Evolutionary conservation across 805 yeast species (phyloP).

Genomic region (Yarrowia sp.): DNA sequence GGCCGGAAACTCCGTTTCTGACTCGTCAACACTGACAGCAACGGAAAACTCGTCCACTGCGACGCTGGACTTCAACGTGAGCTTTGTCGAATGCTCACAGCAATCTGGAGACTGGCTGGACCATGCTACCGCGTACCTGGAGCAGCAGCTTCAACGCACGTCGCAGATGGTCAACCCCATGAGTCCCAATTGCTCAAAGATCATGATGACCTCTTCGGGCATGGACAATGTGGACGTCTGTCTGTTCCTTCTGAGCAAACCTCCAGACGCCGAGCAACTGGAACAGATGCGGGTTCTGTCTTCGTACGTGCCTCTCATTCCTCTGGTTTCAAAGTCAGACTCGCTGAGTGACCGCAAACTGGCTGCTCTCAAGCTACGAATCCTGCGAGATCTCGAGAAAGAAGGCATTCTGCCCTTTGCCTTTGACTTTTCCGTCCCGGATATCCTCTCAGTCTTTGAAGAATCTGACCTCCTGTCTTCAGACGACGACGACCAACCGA

Average conservation of each 20-base stretch:
- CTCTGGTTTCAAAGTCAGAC: slow-evolving; percentile 19
- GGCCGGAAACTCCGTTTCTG: background rate
- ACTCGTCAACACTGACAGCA: slow-evolving; percentile 12
- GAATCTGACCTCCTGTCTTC: slow-evolving; percentile 21
- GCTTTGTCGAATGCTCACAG: slow-evolving; percentile 42
- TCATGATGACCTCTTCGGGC: slow-evolving; percentile 43
- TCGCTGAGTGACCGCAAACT: slow-evolving; percentile 1
- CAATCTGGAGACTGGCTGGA: slow-evolving; percentile 41
- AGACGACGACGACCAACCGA: slow-evolving; percentile 16
- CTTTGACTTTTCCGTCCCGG: slow-evolving; percentile 8
- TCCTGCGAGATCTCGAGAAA: background rate
- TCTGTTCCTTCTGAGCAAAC: slow-evolving; percentile 44
- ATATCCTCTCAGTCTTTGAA: slow-evolving; percentile 12
- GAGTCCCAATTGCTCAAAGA: slow-evolving; percentile 42
- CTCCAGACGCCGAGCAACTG: slow-evolving; percentile 6
- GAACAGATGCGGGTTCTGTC: slow-evolving; percentile 29
- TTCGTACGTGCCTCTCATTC: slow-evolving; percentile 15
- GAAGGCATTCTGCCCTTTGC: slow-evolving; percentile 14
- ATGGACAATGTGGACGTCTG: slow-evolving; percentile 41
- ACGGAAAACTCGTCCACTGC: background rate
- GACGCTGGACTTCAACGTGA: slow-evolving; percentile 43
- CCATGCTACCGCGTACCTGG: slow-evolving; percentile 43
- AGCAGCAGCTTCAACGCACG: slow-evolving; percentile 43
- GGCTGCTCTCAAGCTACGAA: slow-evolving; percentile 14
- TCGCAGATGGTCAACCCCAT: slow-evolving; percentile 43